These are phyloP conservation scores for Candida succiphila DNA, from an alignment of 805 yeast genomes.

Conservation along the genomic window DNA sequence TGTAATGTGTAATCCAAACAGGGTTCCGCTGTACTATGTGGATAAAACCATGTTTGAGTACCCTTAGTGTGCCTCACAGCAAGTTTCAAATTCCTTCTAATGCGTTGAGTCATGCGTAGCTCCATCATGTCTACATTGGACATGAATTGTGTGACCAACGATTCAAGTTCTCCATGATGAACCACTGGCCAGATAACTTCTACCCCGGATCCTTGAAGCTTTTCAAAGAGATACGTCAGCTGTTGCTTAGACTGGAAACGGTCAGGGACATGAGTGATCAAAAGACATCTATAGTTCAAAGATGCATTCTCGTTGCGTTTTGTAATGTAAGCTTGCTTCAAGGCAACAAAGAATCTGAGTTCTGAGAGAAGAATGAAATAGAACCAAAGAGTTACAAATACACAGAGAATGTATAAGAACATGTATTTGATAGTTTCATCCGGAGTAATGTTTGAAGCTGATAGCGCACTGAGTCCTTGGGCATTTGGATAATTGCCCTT, in stretches of 20 bases:
- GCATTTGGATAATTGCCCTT: slow-evolving; percentile 8
- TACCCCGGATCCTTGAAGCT: slow-evolving; percentile 47
- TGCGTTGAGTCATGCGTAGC: too few relatives aligned
- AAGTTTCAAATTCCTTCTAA: too few relatives aligned
- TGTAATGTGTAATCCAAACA: too few relatives aligned
- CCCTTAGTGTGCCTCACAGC: too few relatives aligned
- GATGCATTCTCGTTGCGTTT: too few relatives aligned
- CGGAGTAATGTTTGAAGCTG: slow-evolving; percentile 61
- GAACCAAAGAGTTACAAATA: slow-evolving; percentile 44
- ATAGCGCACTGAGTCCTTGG: slow-evolving; percentile 54
- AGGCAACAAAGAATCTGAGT: slow-evolving; percentile 36
- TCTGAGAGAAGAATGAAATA: slow-evolving; percentile 50
- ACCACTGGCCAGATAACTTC: slow-evolving; percentile 51
- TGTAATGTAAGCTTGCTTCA: slow-evolving; percentile 32
- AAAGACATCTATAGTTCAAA: slow-evolving; percentile 14
- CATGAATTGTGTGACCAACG: slow-evolving; percentile 17
- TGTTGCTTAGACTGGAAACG: slow-evolving; percentile 17
- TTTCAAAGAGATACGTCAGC: slow-evolving; percentile 21
- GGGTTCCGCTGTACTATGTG: too few relatives aligned
- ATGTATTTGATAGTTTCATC: slow-evolving; percentile 38
- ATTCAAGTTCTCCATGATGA: slow-evolving; percentile 28
- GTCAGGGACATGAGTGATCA: slow-evolving; percentile 34
- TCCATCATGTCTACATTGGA: too few relatives aligned
- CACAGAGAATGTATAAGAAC: slow-evolving; percentile 54
- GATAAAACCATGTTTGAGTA: too few relatives aligned